Base-by-base conservation (phyloP, 1,284 basidiomycete genomes). In the Stereum hirsutum region DNA sequence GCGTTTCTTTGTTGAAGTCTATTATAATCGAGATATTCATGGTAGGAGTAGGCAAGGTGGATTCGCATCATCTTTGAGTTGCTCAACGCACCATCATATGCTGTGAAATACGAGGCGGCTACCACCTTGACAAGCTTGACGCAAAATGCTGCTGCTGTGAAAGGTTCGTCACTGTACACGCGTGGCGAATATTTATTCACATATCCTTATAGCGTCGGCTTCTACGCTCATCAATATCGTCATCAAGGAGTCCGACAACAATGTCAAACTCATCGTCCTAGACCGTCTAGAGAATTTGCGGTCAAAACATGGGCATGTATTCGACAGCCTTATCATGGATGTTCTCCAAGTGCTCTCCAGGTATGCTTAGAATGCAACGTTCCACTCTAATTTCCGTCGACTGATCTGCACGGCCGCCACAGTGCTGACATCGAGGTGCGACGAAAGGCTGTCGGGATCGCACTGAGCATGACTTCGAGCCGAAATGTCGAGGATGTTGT, bases 401-500 rank as follows among this genome's bases (percentile, higher is more conserved):
- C 15, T 42, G 14, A 32, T 44, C 25, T 45, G 41, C 12, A 41
- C 34, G 15, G 12, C 26, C 28, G 31, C 31, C n/a, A 37, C 52
- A 92, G 89, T 56, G 86, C 90, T 28, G 96, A 99, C 59, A 91
- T 99, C 74, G 95, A 98, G 64, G 94, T 99, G 30, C 85, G 93
- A 51, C 77, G 89, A 46, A 97, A 98, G 63, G 93, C 94, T 1
- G 81, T 97, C 47, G 74, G 69, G 44, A 89, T 98, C 52, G 90
- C 94, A 6, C 68, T 99, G 44, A 91, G 86, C 57, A 93, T 99
- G 89, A 89, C 94, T 2, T 88, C 89, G 10, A 91, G 89, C 55
- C 72, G 94, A 43, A 99, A 96, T 54, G 92, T 99, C n/a, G 95
- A 98, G 57, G 96, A 99, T 45, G 92, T 98, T 1, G 93, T 97